These are phyloP conservation scores for Zygosaccharomyces siamensis DNA, from an alignment of 805 yeast genomes.

Conservation along the genomic window DNA sequence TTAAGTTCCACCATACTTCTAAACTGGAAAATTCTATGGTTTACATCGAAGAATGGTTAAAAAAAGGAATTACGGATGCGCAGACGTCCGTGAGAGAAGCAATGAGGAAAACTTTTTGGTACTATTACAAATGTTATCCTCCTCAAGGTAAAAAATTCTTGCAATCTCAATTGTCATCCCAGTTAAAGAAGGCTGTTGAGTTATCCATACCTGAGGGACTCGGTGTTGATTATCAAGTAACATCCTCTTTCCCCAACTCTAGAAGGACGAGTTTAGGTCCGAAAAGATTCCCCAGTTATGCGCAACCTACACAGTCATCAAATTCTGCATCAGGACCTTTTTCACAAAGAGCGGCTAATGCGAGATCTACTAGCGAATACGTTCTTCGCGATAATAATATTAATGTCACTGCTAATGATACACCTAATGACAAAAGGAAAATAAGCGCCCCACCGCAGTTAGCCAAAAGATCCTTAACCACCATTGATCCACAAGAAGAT, in stretches of 20 bases:
- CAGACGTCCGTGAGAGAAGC: slow-evolving; percentile 74
- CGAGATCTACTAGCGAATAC: slow-evolving; percentile 28
- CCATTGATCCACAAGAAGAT: neutral
- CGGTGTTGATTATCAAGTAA: slow-evolving; percentile 19
- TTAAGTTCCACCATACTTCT: slow-evolving; percentile 42
- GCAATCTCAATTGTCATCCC: slow-evolving; percentile 23
- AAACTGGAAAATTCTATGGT: slow-evolving; percentile 36
- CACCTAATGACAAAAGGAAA: slow-evolving; percentile 17
- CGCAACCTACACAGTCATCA: slow-evolving; percentile 29
- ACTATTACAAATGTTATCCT: slow-evolving; percentile 51
- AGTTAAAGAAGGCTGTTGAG: slow-evolving; percentile 53
- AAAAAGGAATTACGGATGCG: slow-evolving; percentile 69
- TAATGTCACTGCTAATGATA: neutral
- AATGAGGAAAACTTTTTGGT: slow-evolving; percentile 74
- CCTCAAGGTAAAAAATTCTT: slow-evolving; percentile 42
- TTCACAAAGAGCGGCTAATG: slow-evolving; percentile 10
- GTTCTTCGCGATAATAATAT: slow-evolving; percentile 13
- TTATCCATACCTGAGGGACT: slow-evolving; percentile 46
- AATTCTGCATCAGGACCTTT: slow-evolving; percentile 6
- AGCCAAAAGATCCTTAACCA: slow-evolving; percentile 1
- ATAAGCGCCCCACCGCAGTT: slow-evolving; percentile 23
- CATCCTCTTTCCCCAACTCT: slow-evolving; percentile 34
- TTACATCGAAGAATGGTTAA: slow-evolving; percentile 45
- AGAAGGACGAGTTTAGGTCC: slow-evolving; percentile 35
- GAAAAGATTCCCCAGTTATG: slow-evolving; percentile 30